phyloP scores from a whole-genome alignment of 2,329 filamentous ascomycete species.

The Metarhizium robertsii region DNA sequence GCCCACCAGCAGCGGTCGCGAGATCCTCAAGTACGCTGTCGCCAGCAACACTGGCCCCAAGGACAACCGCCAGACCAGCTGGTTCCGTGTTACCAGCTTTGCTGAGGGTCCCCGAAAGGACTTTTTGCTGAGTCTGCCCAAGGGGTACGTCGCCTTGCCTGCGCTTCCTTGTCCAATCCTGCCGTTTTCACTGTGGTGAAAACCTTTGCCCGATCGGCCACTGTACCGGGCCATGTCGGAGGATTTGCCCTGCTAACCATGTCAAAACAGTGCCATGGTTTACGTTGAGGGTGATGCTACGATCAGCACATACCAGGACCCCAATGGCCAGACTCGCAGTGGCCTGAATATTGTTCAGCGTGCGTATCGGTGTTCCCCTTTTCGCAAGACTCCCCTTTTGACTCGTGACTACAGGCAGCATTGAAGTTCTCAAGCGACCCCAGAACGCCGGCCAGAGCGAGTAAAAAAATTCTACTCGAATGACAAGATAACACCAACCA shows the following conservation, averaged over 20 bases:
- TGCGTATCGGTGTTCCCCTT: conserved; percentile 36
- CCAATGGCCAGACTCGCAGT: conserved; percentile 58
- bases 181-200: not conserved
- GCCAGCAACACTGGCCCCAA: conserved; percentile 56
- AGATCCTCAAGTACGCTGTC: conserved; percentile 69
- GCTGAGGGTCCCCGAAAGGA: conserved; percentile 61
- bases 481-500: not conserved
- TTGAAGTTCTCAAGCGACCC: conserved; percentile 37
- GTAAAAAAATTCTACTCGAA: not conserved
- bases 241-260: conserved; percentile 7
- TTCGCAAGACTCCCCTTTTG: not conserved
- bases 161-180: not conserved
- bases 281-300: conserved; percentile 75
- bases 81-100: conserved; percentile 76
- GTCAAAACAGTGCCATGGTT: conserved; percentile 55
- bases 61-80: conserved; percentile 71
- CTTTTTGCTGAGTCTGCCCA: conserved; percentile 62
- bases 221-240: not conserved
- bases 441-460: conserved; percentile 15
- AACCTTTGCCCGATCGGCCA: no score
- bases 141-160: conserved; percentile 58
- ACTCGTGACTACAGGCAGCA: conserved; percentile 23
- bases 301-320: conserved; percentile 57
- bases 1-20: conserved; percentile 58
- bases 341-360: conserved; percentile 68